Evolutionary conservation across 208 protist genomes (phyloP), one percentile per base, ranked within the genome.

Genomic region (Leishmania guyanensis): DNA sequence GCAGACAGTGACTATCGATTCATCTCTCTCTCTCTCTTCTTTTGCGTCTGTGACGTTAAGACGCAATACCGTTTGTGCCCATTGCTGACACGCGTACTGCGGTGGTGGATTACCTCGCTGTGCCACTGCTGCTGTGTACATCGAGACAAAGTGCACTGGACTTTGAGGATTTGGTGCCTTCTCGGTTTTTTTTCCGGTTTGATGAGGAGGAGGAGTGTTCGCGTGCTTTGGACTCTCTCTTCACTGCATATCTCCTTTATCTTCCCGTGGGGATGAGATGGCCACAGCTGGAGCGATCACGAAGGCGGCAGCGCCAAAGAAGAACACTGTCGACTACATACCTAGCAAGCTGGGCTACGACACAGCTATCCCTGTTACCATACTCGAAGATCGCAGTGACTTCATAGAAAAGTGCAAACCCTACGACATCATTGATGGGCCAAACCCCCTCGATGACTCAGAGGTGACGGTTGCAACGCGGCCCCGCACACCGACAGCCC

Each of bases 391-490:
- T 68, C 78, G 83, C 29, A 82, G 77, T 22, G 77, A 83, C 43
- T 93, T 90, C 56, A 50, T 83, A 22, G 75, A 84, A 36, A 81
- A 83, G 43, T 94, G 84, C 77, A 93, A 94, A 70, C 88, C 85
- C 5, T 94, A 87, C 66, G 84, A 90, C 75, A 93, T 96, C 72
- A 93, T 96, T 64, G 89, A 90, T 33, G 92, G 89, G 0, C 81
- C 78, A 17, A 89, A 93, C 72, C 89, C 88, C 0, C 86, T 92
- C 66, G 88, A 89, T 48, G 86, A 89, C 22, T 46, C 54, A 0
- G 78, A 75, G 5, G 43, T 33, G 39, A 10, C 33, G 36, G 74
- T 68, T 33, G 10, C 53, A 8, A 29, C 54, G 3, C 33, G 0
- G 39, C 12, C 56, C 3, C 22, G 6, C 17, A 60, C 33, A n/a